Evolutionary conservation across 129 eudicot species (phyloP).

Genomic region (Pittosporum tobira): DNA sequence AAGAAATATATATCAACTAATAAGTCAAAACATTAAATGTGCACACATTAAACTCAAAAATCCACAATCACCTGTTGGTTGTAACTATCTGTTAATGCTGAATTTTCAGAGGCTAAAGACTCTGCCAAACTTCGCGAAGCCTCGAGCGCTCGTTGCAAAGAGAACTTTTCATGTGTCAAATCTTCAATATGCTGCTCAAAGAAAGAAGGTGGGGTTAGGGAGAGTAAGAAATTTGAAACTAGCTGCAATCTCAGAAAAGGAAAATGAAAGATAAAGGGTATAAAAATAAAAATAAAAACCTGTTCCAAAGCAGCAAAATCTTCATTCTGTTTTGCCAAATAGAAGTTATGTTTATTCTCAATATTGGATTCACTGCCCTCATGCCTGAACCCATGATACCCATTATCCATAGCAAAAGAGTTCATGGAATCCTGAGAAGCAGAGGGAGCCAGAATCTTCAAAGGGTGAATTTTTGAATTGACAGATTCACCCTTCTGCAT

Average conservation of each 20-base stretch:
- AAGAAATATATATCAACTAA: background rate
- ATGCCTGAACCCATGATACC: conserved; percentile 26
- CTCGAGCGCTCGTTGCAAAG: conserved; percentile 96
- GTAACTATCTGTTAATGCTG: conserved; percentile 84
- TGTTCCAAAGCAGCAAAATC: conserved; percentile 94
- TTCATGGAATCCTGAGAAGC: conserved; percentile 23
- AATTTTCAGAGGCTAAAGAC: conserved; percentile 88
- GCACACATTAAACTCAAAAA: no score
- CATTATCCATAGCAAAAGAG: conserved; percentile 28
- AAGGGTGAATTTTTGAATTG: conserved; percentile 32
- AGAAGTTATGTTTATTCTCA: conserved; percentile 33
- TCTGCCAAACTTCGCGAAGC: conserved; percentile 85
- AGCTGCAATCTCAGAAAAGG: conserved; percentile 3
- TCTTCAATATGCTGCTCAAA: conserved; percentile 92
- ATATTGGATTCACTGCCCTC: conserved; percentile 20
- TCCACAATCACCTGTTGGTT: conserved; percentile 99
- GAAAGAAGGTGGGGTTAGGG: background rate
- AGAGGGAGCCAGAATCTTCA: conserved; percentile 37
- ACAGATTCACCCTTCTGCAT: conserved; percentile 29
- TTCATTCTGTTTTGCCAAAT: conserved; percentile 68
- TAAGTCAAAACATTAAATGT: background rate
- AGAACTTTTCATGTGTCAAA: conserved; percentile 90
- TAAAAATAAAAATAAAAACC: conserved; percentile 25
- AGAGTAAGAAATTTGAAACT: conserved; percentile 8
- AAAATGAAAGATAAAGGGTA: background rate